Base-by-base conservation (phyloP, 2,329 filamentous ascomycete genomes). In the Penicillium sumatraense region DNA sequence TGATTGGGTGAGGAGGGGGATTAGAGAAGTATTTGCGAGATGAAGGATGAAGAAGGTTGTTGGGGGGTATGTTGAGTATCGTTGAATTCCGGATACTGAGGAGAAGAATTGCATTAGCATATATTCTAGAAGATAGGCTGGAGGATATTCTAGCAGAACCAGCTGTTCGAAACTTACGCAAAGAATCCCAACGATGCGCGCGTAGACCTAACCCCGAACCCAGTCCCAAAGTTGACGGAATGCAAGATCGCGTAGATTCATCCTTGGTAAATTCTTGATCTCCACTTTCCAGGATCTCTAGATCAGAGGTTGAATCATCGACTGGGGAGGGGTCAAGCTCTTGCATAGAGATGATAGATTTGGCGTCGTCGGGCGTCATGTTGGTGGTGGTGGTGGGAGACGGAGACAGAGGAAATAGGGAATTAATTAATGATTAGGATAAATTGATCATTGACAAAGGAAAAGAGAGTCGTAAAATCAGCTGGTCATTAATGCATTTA, bases 1-100 rank as follows among this genome's bases (percentile, higher is more conserved):
- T 42, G 89, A 91, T 54, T 82, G 84, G 36, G 89, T 91, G 47
- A 87, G 65, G 33, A 95, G 84, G 0, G 91, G 92, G 61, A 96
- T 88, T 40, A 96, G 72, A 7, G 90, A 90, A 29, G 91, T 93
- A 66, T 93, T 96, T 67, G 87, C 82, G 59, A 95, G 80, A 77
- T 96, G 92, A 54, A 95, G 81, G 26, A 85, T 81, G 29, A 88
- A 83, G 77, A 93, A 96, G 62, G 90, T 78, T 59, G 85, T 86
- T 68, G 91, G 93, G 61, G 89, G 86, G 78, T 96, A 96, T 63
- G 89, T 91, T 1, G 91, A 95, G 80, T 96, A 96, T 72, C 86
- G 89, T 74, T 98, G 95, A 31, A 95, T 81, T 45, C 89, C 85
- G 5, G 83, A 83, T 50, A 96, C 89, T 91, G 60, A 5, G 7